Evolutionary conservation across 148 eudicot species (phyloP), one percentile per base, ranked within the genome.

Genomic region (Rhododendron ferrugineum): DNA sequence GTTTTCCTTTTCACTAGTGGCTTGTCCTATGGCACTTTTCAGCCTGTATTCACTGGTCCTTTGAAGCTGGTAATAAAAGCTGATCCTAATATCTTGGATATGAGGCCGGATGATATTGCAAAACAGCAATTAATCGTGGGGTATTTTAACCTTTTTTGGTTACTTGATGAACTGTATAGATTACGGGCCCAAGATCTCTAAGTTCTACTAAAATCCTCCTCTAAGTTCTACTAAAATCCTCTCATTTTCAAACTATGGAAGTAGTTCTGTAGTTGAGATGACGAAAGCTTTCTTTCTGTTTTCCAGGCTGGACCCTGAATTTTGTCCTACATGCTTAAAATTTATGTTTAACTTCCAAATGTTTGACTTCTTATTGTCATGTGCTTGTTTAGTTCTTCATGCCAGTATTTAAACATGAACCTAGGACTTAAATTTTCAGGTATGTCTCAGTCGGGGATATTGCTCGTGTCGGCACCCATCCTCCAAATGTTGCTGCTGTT

Each of bases 401-500:
- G 72, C 30, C 52, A 26, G 13, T 78, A 23, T 78, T 83, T 34
- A 22, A 50, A 79, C 10, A 49, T 87, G 50, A 82, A 40, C 46
- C 28, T 18, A 44, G 54, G 82, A 42, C 60, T 50, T 80, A 40
- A 47, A 54, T 60, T 75, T 88, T 84, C 94, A 95, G 99, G 91
- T 97, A 97, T 72, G 88, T 94, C 78, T 92, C 97, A 30, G 82
- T 97, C 81, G 99, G 99, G 74, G 99, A 97, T 86, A 87, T 95
- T 81, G 94, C 98, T 84, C 99, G 86, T 85, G 81, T 92, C 70
- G 97, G 99, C 79, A 79, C 78, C 89, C 98, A 97, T 90, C 95
- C 98, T 82, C 99, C 98, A 40, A 97, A 90, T 89, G 97, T 94
- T 80, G 98, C 98, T 72, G 93, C 99, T 79, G 90, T 95, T 32